Evolutionary conservation across 169 alveolate species (phyloP).

Genomic region (Prorocentrum cordatum): DNA sequence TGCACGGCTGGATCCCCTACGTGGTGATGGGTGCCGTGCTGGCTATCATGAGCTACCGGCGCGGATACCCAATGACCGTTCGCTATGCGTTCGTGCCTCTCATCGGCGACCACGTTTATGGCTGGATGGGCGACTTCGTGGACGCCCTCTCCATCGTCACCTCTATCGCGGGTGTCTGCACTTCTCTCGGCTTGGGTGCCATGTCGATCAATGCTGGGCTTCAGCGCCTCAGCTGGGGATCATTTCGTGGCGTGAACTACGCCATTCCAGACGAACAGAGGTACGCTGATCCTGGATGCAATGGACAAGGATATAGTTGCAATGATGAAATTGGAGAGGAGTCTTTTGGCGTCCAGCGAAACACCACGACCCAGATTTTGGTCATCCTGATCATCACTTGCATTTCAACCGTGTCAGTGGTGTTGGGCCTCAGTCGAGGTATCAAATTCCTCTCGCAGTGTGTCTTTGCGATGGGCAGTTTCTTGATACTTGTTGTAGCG

Average conservation of each 20-base stretch:
- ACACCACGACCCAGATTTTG: no score
- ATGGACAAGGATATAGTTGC: no score
- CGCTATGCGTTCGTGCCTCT: constrained; percentile 7
- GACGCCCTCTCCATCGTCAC: constrained; percentile 39
- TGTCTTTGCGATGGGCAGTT: constrained; percentile 18
- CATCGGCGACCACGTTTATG: constrained; percentile 13
- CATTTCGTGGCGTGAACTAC: no score
- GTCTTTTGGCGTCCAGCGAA: no score
- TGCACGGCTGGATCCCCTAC: constrained; percentile 20
- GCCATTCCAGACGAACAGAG: no score
- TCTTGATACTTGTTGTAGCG: constrained; percentile 9
- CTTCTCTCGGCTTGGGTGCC: constrained; percentile 24
- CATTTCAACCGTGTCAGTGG: constrained; percentile 5
- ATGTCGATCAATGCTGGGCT: constrained; percentile 1
- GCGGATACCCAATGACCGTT: neutral
- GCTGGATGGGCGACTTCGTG: constrained; percentile 24
- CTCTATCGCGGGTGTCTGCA: constrained; percentile 24
- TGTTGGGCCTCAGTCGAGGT: neutral
- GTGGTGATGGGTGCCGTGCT: neutral
- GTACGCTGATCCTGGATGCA: no score
- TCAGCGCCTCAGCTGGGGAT: neutral
- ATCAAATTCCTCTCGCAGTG: constrained; percentile 10
- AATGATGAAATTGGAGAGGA: no score
- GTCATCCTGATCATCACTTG: constrained; percentile 4
- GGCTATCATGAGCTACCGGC: constrained; percentile 12